Conservation (phyloP, 2,329 filamentous ascomycete genomes). For the Fonsecaea multimorphosa region DNA sequence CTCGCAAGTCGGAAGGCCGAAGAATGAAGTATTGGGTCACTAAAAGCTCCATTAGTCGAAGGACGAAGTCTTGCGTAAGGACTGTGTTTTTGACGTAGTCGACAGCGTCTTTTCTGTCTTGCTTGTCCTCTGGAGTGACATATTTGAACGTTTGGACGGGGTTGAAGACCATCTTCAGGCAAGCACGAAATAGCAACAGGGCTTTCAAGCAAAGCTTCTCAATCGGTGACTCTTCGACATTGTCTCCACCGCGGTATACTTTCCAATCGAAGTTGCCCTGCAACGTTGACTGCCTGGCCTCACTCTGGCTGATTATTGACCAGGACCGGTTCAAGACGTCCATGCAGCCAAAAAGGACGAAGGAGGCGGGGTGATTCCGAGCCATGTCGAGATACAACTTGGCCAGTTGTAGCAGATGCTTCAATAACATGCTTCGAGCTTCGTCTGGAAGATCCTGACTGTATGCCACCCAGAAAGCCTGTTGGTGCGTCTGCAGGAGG, state of each 20-base stretch:
- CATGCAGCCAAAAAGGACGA: constrained; percentile 78
- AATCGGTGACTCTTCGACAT: constrained; percentile 63
- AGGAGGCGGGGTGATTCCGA: constrained; percentile 77
- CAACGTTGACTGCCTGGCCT: constrained; percentile 33
- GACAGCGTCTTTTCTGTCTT: constrained; percentile 74
- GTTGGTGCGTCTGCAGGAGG: constrained; percentile 76
- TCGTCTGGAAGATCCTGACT: constrained; percentile 57
- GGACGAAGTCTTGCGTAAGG: constrained; percentile 76
- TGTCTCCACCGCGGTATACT: constrained; percentile 52
- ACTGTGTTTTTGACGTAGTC: constrained; percentile 73
- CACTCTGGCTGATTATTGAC: constrained; percentile 67
- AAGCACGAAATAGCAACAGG: constrained; percentile 79
- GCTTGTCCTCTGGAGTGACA: constrained; percentile 73
- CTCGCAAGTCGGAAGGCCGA: constrained; percentile 79
- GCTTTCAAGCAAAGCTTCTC: constrained; percentile 85
- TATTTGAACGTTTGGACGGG: constrained; percentile 85
- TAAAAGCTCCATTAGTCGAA: constrained; percentile 80
- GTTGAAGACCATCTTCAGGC: constrained; percentile 82
- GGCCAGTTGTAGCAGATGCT: constrained; percentile 85
- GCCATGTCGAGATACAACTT: constrained; percentile 92
- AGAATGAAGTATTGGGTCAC: constrained; percentile 90
- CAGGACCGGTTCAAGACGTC: constrained; percentile 83
- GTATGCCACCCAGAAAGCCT: constrained; percentile 72
- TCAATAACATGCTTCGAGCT: constrained; percentile 72
- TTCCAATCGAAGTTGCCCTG: constrained; percentile 44